These are phyloP conservation scores for Calonectria crousiana DNA, from an alignment of 2,329 filamentous ascomycete species.

Conservation along the genomic window DNA sequence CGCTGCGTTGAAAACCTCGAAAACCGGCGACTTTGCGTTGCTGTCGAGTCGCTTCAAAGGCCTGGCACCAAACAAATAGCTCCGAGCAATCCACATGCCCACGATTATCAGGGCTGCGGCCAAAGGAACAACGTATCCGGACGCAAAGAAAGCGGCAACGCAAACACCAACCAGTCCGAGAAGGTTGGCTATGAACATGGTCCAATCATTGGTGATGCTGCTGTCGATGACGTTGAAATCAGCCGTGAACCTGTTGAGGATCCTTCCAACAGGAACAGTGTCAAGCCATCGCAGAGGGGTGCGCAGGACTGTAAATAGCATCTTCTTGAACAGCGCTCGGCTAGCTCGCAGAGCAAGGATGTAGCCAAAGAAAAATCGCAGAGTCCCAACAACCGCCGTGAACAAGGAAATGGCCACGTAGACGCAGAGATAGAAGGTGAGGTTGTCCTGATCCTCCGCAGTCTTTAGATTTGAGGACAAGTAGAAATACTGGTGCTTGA, in stretches of 20 bases:
- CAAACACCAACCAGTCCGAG: conserved; percentile 75
- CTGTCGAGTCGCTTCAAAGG: conserved; percentile 84
- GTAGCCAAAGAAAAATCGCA: conserved; percentile 74
- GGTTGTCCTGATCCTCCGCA: conserved; percentile 50
- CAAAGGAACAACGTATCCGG: conserved; percentile 73
- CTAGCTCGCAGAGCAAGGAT: conserved; percentile 76
- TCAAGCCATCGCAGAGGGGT: conserved; percentile 85
- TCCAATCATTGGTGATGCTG: conserved; percentile 72
- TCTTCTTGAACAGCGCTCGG: conserved; percentile 73
- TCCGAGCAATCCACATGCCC: conserved; percentile 68
- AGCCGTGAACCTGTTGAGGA: conserved; percentile 82
- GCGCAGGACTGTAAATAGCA: conserved; percentile 76
- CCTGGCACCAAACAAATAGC: conserved; percentile 77
- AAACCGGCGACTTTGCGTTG: conserved; percentile 81
- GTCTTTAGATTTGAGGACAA: conserved; percentile 47
- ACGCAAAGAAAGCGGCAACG: conserved; percentile 76
- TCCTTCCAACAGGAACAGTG: conserved; percentile 80
- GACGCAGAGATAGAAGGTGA: conserved; percentile 76
- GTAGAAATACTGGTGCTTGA: conserved; percentile 61
- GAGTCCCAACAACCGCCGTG: conserved; percentile 69
- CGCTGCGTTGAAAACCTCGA: conserved; percentile 82
- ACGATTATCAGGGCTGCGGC: conserved; percentile 69
- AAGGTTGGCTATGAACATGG: conserved; percentile 69
- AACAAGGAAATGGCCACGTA: conserved; percentile 77
- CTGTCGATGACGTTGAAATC: conserved; percentile 83